A percentile compares a stretch with the other conserved stretches of the same genome.
Evolutionary conservation across 345 rosid species (phyloP).

Genomic region (Leavenworthia alabamica): DNA sequence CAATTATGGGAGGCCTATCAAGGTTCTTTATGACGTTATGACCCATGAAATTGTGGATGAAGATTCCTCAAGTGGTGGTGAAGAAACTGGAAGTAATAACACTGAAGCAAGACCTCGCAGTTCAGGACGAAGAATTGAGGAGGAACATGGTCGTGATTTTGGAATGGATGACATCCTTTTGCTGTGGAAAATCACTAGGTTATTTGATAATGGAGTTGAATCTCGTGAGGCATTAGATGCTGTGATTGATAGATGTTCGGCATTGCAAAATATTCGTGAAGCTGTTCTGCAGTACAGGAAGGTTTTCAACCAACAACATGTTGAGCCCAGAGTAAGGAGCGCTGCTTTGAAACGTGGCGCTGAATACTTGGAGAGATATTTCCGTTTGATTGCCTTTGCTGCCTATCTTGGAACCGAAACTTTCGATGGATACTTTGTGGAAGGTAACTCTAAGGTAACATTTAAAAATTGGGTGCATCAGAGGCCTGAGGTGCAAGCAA

Average conservation of each 20-base stretch:
- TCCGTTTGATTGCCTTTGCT: slow-evolving; percentile 88
- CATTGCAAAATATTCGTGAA: slow-evolving; percentile 88
- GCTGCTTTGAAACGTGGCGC: slow-evolving; percentile 92
- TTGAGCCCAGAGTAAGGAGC: slow-evolving; percentile 83
- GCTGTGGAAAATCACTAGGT: slow-evolving; percentile 84
- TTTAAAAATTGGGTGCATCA: slow-evolving; percentile 88
- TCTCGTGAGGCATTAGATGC: slow-evolving; percentile 93
- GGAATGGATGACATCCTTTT: slow-evolving; percentile 87
- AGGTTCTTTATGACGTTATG: slow-evolving; percentile 50
- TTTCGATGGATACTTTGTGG: slow-evolving; percentile 79
- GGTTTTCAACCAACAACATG: slow-evolving; percentile 83
- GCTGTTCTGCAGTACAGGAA: slow-evolving; percentile 87
- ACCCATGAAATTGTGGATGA: slow-evolving; percentile 65
- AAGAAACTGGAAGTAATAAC: slow-evolving; percentile 58
- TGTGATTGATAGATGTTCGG: slow-evolving; percentile 90
- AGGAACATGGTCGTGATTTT: slow-evolving; percentile 56
- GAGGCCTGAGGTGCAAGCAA: slow-evolving; percentile 90
- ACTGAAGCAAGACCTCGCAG: slow-evolving; percentile 30
- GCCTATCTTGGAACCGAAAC: slow-evolving; percentile 96
- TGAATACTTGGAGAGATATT: slow-evolving; percentile 87
- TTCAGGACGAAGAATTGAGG: slow-evolving; percentile 33
- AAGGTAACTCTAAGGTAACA: slow-evolving; percentile 67
- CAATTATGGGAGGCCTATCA: slow-evolving; percentile 79
- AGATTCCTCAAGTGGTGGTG: slow-evolving; percentile 82
- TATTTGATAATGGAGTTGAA: slow-evolving; percentile 85